phyloP scores from a whole-genome alignment of 2,329 filamentous ascomycete species.

The Scopulariopsis brevicaulis region DNA sequence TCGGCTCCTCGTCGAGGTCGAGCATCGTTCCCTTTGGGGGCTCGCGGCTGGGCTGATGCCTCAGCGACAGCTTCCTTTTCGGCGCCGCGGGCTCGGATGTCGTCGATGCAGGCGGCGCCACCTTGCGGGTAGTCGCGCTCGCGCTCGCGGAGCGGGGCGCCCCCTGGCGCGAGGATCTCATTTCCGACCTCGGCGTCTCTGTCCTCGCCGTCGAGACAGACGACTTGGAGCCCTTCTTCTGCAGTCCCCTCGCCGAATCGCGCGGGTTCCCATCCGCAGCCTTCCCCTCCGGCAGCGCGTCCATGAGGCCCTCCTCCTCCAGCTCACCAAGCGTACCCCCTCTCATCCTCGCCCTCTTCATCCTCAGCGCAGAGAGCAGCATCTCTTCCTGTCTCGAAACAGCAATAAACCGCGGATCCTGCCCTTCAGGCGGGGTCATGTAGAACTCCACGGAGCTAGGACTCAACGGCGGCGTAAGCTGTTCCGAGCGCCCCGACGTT shows the following conservation, averaged over 20 bases:
- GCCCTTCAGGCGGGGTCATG: constrained; percentile 25
- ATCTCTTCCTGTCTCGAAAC: constrained; percentile 48
- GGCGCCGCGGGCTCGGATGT: background rate
- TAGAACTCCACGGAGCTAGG: constrained; percentile 40
- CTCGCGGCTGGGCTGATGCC: background rate
- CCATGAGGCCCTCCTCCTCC: constrained; percentile 16
- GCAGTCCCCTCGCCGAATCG: constrained; percentile 4
- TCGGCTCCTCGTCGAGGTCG: constrained; percentile 14
- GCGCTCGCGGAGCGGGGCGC: background rate
- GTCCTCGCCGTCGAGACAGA: constrained; percentile 3
- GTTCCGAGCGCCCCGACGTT: constrained; percentile 14
- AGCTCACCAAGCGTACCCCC: constrained; percentile 31
- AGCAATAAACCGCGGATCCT: constrained; percentile 36
- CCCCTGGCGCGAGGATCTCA: background rate
- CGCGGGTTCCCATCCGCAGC: background rate
- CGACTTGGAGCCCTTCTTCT: constrained; percentile 2
- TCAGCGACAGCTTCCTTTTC: background rate
- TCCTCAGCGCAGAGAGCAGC: constrained; percentile 42
- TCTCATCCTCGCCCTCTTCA: constrained; percentile 44
- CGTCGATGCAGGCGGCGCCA: background rate
- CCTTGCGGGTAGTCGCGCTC: background rate
- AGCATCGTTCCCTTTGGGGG: background rate
- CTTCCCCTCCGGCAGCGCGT: background rate
- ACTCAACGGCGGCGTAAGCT: constrained; percentile 38
- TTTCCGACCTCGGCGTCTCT: background rate